Evolutionary conservation across 805 yeast species (phyloP).

Genomic region (Starmerella sp.): DNA sequence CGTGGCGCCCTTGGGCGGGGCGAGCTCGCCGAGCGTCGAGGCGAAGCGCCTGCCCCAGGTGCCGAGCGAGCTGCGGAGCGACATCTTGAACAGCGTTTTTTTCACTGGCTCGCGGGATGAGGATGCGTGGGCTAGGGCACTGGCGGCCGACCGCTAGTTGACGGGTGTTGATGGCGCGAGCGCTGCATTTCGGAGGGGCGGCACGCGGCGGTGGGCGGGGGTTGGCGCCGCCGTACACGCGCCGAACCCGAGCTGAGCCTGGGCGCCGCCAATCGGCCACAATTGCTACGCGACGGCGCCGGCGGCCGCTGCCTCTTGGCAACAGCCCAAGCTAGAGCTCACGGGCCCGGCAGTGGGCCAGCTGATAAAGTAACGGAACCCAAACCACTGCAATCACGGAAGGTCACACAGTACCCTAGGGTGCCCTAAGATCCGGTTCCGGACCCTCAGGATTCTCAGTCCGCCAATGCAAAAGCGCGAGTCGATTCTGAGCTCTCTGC

Average conservation of each 20-base stretch:
- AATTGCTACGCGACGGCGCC: too few species aligned
- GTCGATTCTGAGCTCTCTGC: slow-evolving; percentile 15
- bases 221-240: too few species aligned
- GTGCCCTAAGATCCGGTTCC: not conserved
- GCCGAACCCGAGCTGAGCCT: too few species aligned
- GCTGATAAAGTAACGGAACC: not conserved
- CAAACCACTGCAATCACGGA: not conserved
- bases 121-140: too few species aligned
- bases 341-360: too few species aligned
- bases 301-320: too few species aligned
- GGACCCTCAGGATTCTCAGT: not conserved
- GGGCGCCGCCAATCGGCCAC: too few species aligned
- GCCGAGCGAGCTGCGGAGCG: slow-evolving; percentile 2
- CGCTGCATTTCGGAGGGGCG: too few species aligned
- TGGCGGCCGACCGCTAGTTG: too few species aligned
- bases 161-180: too few species aligned
- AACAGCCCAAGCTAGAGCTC: too few species aligned
- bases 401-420: not conserved
- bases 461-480: slow-evolving; percentile 12
- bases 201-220: too few species aligned
- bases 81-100: not conserved
- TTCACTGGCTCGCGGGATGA: not conserved
- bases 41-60: slow-evolving; percentile 14
- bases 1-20: slow-evolving; percentile 28
- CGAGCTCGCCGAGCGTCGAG: slow-evolving; percentile 22